Base-by-base conservation (phyloP, 2,329 filamentous ascomycete species). In the Fusarium sp. region DNA sequence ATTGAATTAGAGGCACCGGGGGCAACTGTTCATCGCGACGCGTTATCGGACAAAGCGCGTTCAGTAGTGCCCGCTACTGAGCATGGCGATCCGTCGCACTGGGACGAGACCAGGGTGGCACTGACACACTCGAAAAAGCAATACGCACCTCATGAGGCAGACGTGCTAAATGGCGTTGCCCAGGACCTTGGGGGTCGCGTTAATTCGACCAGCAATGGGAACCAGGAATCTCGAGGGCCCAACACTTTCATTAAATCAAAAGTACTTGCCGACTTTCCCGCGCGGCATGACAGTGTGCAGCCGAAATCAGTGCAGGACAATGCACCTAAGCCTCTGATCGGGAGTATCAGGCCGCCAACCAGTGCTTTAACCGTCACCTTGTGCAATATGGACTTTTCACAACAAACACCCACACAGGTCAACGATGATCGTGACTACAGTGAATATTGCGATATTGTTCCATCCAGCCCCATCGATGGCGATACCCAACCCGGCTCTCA, bases 371-470 rank as follows among this genome's bases (percentile, higher is more conserved):
- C 63, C 37, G 57, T 46, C 33, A 58, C 70, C 52, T 62, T 66
- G 27, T 63, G 60, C 58, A 82, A 77, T 50, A 84, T 81, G 78
- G 79, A 83, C 31, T 77, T 75, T n/a, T 85, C 84, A 13, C 82
- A 84, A 39, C 80, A 83, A 56, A 85, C 85, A 11, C 83, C 83
- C 2, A 88, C 86, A 2, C 86, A 88, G 74, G 78, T 81, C 58
- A 88, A 88, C 66, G 81, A 83, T 42, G 85, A 80, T 45, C 83
- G 86, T 36, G 86, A 87, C 75, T 88, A 88, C 67, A 82, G 83
- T 76, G 80, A 66, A 79, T 83, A 75, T 62, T 77, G 67, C 59
- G 64, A 74, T 13, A 48, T 75, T 27, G 47, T 74, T 11, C 76
- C 60, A 33, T 77, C 63, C 55, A 79, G 75, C 47, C 72, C 74